Evolutionary conservation across 2,329 filamentous ascomycete species (phyloP), one percentile per base, ranked within the genome.

Genomic region (Plectosphaerella cucumerina): DNA sequence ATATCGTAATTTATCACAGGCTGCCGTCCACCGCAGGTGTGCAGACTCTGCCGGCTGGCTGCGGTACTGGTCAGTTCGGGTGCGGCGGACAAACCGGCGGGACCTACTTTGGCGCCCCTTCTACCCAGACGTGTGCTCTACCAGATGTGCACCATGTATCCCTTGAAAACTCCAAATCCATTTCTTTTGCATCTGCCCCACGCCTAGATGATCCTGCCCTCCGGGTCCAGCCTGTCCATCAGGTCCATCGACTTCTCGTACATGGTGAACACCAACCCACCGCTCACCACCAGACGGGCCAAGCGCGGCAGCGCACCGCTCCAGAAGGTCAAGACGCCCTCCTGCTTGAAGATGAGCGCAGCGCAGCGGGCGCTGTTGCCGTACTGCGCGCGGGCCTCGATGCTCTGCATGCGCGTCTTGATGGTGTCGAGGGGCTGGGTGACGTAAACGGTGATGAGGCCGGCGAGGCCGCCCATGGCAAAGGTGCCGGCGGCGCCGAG

Each of bases 231-330:
- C 63, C 67, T 77, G 61, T 90, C 82, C 75, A 99, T 84, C 52
- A 91, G 62, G 49, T 97, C 93, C 76, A 97, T 97, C 53, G 87
- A 89, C 80, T 97, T 97, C 75, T 97, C 93, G 67, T 97, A 94
- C 86, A 97, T 95, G 20, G 94, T 95, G 65, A 99, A 99, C 39
- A 99, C 94, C 63, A 99, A 96, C 17, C 94, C 94, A 50, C 94
- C 94, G 63, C 91, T 97, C 69, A 97, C 70, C 41, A 97, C 88
- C 59, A 99, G 68, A 51, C 94, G 78, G 21, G 85, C 93, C 62
- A 99, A 70, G 49, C 94, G 78, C 1, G 94, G 94, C 59, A 97
- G 65, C 20, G 94, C 93, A 22, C 94, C 94, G 59, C 89, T 93
- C 94, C 94, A 99, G 58, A 97, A 89, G 1, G 92, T 96, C 39